A percentile compares a stretch with the other conserved stretches of the same genome.
Conservation (phyloP, 169 alveolate genomes). For the Plasmodium fragile region DNA sequence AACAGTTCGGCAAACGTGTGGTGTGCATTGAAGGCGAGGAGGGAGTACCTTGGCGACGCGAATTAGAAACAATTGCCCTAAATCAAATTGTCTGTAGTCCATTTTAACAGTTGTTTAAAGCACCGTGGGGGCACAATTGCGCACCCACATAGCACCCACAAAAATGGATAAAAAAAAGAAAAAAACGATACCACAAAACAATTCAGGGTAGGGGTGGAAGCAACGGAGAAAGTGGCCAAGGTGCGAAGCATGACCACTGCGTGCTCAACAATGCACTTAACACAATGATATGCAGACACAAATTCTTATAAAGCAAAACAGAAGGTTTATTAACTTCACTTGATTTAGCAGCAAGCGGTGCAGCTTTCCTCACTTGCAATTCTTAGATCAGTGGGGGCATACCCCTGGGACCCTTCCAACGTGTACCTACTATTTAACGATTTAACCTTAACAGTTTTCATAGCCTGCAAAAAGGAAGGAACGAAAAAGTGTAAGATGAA, state of each 20-base stretch:
- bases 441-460: slow-evolving; percentile 16
- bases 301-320: not conserved
- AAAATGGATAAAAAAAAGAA: not conserved
- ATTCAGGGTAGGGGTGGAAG: not conserved
- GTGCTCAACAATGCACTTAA: not conserved
- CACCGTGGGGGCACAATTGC: not conserved
- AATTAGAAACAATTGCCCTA: not conserved
- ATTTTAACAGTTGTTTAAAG: not conserved
- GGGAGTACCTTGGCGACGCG: not conserved
- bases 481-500: not conserved
- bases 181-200: not conserved
- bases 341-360: slow-evolving; percentile 1
- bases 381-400: slow-evolving; percentile 22
- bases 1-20: not conserved
- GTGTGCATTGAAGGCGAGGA: not conserved
- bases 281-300: not conserved
- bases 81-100: not conserved
- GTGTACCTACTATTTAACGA: slow-evolving; percentile 36
- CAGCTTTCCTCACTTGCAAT: slow-evolving; percentile 1
- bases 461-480: slow-evolving; percentile 16
- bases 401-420: slow-evolving; percentile 1
- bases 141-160: not conserved
- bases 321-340: not conserved
- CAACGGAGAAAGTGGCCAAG: not conserved
- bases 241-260: not conserved